Conservation (phyloP, 371 early-diverging fungal species). For the Mortierella sp. region DNA sequence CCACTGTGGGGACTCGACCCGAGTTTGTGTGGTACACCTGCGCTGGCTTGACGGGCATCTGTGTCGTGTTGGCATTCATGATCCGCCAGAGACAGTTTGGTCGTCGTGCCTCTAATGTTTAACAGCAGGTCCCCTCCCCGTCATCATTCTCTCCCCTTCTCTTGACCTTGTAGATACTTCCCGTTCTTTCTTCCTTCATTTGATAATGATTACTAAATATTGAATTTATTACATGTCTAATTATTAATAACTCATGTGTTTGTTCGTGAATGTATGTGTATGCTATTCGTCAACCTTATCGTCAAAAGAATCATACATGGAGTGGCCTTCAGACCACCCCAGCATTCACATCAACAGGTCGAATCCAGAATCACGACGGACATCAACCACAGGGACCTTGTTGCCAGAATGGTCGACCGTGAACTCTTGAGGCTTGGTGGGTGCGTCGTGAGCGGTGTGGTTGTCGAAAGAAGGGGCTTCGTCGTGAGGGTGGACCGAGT, state of each 20-base stretch:
- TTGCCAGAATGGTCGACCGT: conserved; percentile 18
- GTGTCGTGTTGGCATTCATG: conserved; percentile 44
- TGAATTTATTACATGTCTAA: not conserved
- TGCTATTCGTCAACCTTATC: not conserved
- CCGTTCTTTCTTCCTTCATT: not conserved
- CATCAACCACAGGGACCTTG: conserved; percentile 17
- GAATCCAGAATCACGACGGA: conserved; percentile 37
- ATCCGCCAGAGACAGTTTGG: conserved; percentile 33
- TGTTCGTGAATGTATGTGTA: not conserved
- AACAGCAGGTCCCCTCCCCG: not conserved
- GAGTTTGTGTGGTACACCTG: conserved; percentile 59
- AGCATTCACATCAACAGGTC: conserved; percentile 23
- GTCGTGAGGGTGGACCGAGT: not conserved
- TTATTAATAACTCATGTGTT: not conserved
- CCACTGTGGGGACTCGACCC: conserved; percentile 62
- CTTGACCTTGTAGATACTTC: not conserved
- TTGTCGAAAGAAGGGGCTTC: not conserved
- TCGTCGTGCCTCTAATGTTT: not conserved
- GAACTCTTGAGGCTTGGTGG: not conserved
- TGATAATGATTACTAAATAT: not conserved
- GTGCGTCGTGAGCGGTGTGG: not conserved
- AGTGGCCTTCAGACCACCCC: not conserved
- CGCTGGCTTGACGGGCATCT: conserved; percentile 32
- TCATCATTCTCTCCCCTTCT: not conserved
- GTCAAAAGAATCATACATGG: conserved; percentile 5